Conservation (phyloP, 148 eudicot genomes). For the Rhododendron henanense region DNA sequence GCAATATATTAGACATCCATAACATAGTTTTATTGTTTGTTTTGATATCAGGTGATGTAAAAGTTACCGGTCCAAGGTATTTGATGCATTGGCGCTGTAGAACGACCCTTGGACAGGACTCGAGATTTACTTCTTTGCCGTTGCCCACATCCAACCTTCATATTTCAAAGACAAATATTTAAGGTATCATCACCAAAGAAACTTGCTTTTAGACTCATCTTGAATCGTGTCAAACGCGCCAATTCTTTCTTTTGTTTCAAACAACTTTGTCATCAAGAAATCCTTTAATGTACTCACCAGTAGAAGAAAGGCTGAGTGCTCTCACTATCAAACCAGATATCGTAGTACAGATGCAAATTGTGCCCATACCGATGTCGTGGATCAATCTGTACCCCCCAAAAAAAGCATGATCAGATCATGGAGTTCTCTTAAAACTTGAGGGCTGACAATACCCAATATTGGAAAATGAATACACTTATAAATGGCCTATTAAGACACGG, state of each 20-base stretch:
- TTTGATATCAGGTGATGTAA: background rate
- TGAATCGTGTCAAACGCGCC: background rate
- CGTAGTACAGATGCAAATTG: constrained; percentile 86
- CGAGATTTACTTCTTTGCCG: constrained; percentile 75
- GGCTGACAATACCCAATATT: background rate
- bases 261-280: background rate
- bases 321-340: constrained; percentile 78
- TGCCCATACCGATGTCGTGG: constrained; percentile 98
- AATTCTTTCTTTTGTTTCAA: background rate
- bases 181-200: background rate
- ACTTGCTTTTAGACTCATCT: background rate
- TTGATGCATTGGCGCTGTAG: constrained; percentile 83
- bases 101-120: constrained; percentile 55
- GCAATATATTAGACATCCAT: background rate
- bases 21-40: background rate
- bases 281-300: constrained; percentile 45
- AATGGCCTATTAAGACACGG: background rate
- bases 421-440: background rate
- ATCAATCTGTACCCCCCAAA: constrained; percentile 54
- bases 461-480: background rate
- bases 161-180: constrained; percentile 6
- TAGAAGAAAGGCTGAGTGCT: constrained; percentile 94
- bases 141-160: constrained; percentile 88
- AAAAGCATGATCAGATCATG: constrained; percentile 2
- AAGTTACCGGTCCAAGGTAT: constrained; percentile 78